Conservation (phyloP, 1,284 basidiomycete species). For the Meira miltonrushii region DNA sequence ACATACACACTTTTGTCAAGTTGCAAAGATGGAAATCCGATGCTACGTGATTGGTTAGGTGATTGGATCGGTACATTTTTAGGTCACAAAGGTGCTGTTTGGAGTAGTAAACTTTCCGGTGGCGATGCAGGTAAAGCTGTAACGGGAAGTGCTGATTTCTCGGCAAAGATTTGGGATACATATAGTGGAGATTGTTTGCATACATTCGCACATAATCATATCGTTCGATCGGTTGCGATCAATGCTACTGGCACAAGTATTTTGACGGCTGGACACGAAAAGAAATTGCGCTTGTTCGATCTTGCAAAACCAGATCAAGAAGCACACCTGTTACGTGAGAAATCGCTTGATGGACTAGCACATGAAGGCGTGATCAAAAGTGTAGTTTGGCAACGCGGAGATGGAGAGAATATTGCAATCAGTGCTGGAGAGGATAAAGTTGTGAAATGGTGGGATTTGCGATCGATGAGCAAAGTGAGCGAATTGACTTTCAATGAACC, state of each 20-base stretch:
- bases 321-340: conserved; percentile 63
- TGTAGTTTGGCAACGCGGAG: conserved; percentile 73
- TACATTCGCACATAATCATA: conserved; percentile 95
- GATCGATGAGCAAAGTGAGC: conserved; percentile 68
- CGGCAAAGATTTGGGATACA: conserved; percentile 97
- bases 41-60: conserved; percentile 59
- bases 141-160: conserved; percentile 94
- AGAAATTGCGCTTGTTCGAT: conserved; percentile 93
- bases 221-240: conserved; percentile 88
- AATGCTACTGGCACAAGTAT: conserved; percentile 65
- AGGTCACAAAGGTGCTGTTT: conserved; percentile 96
- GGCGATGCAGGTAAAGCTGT: conserved; percentile 65
- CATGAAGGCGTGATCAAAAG: conserved; percentile 88
- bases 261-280: conserved; percentile 92
- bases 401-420: conserved; percentile 69
- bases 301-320: conserved; percentile 68
- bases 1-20: conserved; percentile 47
- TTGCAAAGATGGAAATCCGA: conserved; percentile 52
- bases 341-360: conserved; percentile 57
- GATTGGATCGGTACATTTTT: conserved; percentile 99
- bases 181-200: conserved; percentile 78
- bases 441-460: conserved; percentile 95
- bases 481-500: conserved; percentile 70
- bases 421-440: conserved; percentile 85
- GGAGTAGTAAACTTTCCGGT: conserved; percentile 89